These are phyloP conservation scores for Paramecium pentaurelia DNA, from an alignment of 73 alveolate species.

Conservation along the genomic window DNA sequence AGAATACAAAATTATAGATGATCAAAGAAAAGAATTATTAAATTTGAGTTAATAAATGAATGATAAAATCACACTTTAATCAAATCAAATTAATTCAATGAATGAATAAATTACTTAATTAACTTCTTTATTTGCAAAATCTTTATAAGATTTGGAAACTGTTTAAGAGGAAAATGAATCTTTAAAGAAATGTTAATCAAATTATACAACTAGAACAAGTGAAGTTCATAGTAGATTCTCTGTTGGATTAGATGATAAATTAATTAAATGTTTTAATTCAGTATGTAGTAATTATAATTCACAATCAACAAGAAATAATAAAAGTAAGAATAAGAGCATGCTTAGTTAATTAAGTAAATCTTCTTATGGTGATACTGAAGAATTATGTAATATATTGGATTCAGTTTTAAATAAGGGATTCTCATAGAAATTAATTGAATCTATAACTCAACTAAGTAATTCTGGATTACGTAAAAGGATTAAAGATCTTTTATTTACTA, in stretches of 20 bases:
- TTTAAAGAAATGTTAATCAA: background rate
- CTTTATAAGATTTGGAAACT: background rate
- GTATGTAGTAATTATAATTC: background rate
- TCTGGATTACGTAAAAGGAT: background rate
- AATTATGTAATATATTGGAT: background rate
- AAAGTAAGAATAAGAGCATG: background rate
- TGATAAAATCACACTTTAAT: background rate
- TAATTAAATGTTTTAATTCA: background rate
- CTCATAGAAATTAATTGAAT: background rate
- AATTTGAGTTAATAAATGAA: background rate
- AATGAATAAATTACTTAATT: background rate
- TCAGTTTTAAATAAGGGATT: background rate
- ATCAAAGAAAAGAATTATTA: background rate
- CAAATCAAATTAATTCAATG: background rate
- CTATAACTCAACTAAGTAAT: background rate
- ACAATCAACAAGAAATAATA: background rate
- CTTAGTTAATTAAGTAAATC: slow-evolving; percentile 17
- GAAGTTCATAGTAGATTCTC: background rate
- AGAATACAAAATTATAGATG: background rate
- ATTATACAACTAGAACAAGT: background rate
- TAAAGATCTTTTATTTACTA: background rate
- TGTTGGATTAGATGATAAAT: background rate
- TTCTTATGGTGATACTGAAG: background rate
- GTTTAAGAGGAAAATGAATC: background rate
- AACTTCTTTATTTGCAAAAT: background rate